A percentile compares a stretch with the other conserved stretches of the same genome.
These are phyloP conservation scores for Pelargonium myrrhifolium DNA, from an alignment of 441 rosid genomes.

Conservation along the genomic window DNA sequence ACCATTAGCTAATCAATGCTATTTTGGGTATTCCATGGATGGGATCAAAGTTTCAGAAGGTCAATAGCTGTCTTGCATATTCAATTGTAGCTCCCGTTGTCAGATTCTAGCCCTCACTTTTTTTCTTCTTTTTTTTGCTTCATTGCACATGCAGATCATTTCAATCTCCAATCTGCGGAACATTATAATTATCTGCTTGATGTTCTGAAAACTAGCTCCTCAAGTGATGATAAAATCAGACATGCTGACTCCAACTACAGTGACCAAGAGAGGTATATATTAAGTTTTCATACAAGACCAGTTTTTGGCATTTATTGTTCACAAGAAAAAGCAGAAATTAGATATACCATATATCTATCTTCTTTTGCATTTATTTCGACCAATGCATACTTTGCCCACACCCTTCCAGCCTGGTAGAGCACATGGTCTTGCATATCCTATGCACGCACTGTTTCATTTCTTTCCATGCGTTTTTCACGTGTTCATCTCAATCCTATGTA, in stretches of 20 bases:
- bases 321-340: neutral
- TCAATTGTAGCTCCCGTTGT: neutral
- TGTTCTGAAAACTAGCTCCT: slow-evolving; percentile 29
- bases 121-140: neutral
- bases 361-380: too few species aligned
- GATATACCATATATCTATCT: too few species aligned
- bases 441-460: too few species aligned
- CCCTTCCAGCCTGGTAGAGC: too few species aligned
- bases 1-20: slow-evolving; percentile 25
- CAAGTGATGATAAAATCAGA: slow-evolving; percentile 22
- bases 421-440: too few species aligned
- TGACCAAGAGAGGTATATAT: slow-evolving; percentile 39
- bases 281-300: neutral
- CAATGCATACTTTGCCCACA: too few species aligned
- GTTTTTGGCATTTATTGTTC: neutral
- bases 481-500: too few species aligned
- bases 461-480: too few species aligned
- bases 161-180: slow-evolving; percentile 32
- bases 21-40: slow-evolving; percentile 29
- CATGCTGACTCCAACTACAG: slow-evolving; percentile 23
- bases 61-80: slow-evolving; percentile 7
- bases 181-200: slow-evolving; percentile 32
- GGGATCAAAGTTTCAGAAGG: slow-evolving; percentile 37
- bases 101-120: neutral
- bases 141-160: slow-evolving; percentile 22